phyloP scores from a whole-genome alignment of 2,329 filamentous ascomycete genomes.

The Beauveria rudraprayagi region DNA sequence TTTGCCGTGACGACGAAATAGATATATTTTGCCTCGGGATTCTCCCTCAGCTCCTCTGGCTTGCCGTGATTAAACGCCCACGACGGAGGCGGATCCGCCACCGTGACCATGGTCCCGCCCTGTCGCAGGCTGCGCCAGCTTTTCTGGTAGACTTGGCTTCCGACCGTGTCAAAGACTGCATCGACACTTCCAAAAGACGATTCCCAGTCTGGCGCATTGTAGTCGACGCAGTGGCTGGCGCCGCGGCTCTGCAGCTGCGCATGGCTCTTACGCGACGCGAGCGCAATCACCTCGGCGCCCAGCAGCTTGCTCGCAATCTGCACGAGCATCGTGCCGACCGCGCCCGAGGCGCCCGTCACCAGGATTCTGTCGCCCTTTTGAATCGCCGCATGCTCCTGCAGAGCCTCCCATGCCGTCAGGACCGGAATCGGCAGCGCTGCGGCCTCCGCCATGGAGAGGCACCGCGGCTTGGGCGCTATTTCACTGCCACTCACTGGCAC shows the following conservation, averaged over 20 bases:
- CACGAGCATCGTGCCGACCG: conserved; percentile 22
- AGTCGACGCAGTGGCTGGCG: conserved; percentile 20
- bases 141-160: conserved; percentile 20
- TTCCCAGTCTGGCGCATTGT: conserved; percentile 19
- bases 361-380: conserved; percentile 16
- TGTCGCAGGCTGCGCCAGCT: conserved; percentile 23
- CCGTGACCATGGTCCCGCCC: conserved; percentile 25
- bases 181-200: conserved; percentile 17
- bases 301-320: conserved; percentile 20
- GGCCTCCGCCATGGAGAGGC: conserved; percentile 18
- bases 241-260: conserved; percentile 16
- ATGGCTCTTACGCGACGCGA: conserved; percentile 20
- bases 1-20: conserved; percentile 24
- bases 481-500: conserved; percentile 15
- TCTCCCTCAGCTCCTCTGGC: conserved; percentile 13
- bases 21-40: conserved; percentile 18
- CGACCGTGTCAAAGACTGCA: conserved; percentile 25
- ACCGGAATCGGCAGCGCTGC: conserved; percentile 25
- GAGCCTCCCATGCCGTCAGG: conserved; percentile 23
- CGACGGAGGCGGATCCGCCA: conserved; percentile 25
- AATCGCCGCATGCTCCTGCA: conserved; percentile 17
- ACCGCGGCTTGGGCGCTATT: conserved; percentile 17
- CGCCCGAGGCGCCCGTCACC: conserved; percentile 24
- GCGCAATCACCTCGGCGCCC: conserved; percentile 19
- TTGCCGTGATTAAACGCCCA: conserved; percentile 22